Conservation (phyloP, 352 stramenopile species). For the Aphanomyces astaci region DNA sequence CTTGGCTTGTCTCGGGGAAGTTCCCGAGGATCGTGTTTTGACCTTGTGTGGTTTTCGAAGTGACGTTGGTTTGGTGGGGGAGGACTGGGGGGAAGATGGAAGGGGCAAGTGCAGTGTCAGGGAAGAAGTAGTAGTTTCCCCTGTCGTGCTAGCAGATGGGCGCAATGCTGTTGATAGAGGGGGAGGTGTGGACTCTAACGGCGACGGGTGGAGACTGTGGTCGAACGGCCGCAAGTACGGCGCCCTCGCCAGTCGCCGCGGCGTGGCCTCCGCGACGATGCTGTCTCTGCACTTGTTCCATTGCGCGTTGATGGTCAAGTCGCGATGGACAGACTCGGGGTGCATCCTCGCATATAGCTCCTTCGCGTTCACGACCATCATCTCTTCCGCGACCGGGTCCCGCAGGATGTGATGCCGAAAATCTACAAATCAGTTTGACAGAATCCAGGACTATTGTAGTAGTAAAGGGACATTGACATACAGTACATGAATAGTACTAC, state of each 20-base stretch:
- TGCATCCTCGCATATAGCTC: constrained; percentile 37
- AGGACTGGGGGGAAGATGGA: too few species aligned
- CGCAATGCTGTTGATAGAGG: not conserved
- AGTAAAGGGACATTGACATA: too few species aligned
- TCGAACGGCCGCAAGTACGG: constrained; percentile 5
- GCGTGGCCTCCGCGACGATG: constrained; percentile 23
- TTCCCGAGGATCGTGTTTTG: not conserved
- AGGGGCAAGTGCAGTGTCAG: too few species aligned
- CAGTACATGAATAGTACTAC: too few species aligned
- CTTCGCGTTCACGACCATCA: constrained; percentile 37
- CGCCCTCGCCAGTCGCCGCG: not conserved
- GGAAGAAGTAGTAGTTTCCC: too few species aligned
- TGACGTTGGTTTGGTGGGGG: too few species aligned
- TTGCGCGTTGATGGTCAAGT: constrained; percentile 38
- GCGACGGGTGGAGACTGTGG: constrained; percentile 7
- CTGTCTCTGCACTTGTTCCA: constrained; percentile 51
- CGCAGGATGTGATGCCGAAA: constrained; percentile 60
- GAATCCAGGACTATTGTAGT: too few species aligned
- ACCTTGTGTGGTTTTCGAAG: not conserved
- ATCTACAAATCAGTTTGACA: too few species aligned
- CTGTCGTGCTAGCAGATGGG: too few species aligned
- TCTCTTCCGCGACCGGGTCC: constrained; percentile 39
- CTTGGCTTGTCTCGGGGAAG: not conserved
- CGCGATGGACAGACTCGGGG: constrained; percentile 33
- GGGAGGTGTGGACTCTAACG: not conserved